These are phyloP conservation scores for Exophiala alcalophila DNA, from an alignment of 2,329 filamentous ascomycete species.

Conservation along the genomic window DNA sequence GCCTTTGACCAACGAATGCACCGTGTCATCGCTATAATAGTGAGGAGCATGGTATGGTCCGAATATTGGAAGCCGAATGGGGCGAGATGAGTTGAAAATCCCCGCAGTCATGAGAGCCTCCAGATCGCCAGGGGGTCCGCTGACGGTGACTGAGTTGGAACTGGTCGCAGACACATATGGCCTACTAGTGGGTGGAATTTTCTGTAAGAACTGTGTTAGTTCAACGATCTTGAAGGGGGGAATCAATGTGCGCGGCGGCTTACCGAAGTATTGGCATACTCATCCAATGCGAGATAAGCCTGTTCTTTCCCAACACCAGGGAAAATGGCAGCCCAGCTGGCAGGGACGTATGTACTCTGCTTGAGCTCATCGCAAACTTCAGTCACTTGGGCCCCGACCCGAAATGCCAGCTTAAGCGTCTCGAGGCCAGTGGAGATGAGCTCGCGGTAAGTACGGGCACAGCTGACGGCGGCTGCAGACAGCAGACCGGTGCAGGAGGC, in stretches of 20 bases:
- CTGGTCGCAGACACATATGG: constrained; percentile 3
- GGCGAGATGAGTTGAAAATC: constrained; percentile 1
- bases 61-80: constrained; percentile 5
- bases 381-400: background rate
- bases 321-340: constrained; percentile 2
- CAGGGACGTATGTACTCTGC: background rate
- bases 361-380: constrained; percentile 1
- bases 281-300: background rate
- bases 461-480: constrained; percentile 2
- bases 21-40: background rate
- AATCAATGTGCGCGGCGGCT: no score
- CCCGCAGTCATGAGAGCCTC: background rate
- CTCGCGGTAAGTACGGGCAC: constrained; percentile 1
- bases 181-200: constrained; percentile 1
- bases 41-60: constrained; percentile 7
- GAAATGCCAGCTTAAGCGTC: constrained; percentile 2
- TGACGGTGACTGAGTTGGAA: constrained; percentile 10
- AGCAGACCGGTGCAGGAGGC: constrained; percentile 3
- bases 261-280: background rate
- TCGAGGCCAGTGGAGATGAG: constrained; percentile 3
- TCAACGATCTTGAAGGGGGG: background rate
- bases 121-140: constrained; percentile 1
- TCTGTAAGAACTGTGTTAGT: background rate
- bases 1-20: background rate
- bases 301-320: constrained; percentile 1